phyloP scores from a whole-genome alignment of 176 grass and related monocot genomes.

The Avena atlantica region DNA sequence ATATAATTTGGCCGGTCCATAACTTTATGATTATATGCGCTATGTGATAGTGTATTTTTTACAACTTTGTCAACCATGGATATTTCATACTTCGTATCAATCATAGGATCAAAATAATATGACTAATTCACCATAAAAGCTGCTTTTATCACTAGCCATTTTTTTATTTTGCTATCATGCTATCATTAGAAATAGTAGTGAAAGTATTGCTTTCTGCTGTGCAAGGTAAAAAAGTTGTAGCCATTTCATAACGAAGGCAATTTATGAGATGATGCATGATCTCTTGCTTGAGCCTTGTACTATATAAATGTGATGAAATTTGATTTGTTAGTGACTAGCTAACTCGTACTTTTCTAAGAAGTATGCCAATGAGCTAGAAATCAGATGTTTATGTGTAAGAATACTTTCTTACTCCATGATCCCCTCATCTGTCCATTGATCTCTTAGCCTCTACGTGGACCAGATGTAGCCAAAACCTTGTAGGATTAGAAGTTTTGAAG shows the following conservation, averaged over 20 bases:
- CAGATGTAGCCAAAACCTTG: not conserved
- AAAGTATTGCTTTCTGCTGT: not conserved
- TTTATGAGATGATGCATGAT: not conserved
- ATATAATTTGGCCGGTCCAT: not conserved
- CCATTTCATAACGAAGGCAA: not conserved
- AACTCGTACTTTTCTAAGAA: not conserved
- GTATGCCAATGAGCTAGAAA: not conserved
- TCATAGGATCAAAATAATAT: not conserved
- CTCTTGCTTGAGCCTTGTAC: not conserved
- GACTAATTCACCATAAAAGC: not conserved
- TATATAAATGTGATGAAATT: not conserved
- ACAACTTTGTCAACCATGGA: not conserved
- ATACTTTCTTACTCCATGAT: not conserved
- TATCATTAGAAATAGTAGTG: not conserved
- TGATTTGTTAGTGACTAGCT: not conserved
- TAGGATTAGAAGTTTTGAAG: not conserved
- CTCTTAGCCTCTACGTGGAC: not conserved
- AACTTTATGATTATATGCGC: not conserved
- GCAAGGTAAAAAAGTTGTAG: not conserved
- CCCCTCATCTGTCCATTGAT: not conserved
- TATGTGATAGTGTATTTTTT: not conserved
- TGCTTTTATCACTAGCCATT: not conserved
- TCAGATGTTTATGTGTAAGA: not conserved
- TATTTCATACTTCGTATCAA: not conserved
- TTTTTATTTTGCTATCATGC: not conserved